These are phyloP conservation scores for Colletotrichum sp. DNA, from an alignment of 2,329 filamentous ascomycete genomes.

Conservation along the genomic window DNA sequence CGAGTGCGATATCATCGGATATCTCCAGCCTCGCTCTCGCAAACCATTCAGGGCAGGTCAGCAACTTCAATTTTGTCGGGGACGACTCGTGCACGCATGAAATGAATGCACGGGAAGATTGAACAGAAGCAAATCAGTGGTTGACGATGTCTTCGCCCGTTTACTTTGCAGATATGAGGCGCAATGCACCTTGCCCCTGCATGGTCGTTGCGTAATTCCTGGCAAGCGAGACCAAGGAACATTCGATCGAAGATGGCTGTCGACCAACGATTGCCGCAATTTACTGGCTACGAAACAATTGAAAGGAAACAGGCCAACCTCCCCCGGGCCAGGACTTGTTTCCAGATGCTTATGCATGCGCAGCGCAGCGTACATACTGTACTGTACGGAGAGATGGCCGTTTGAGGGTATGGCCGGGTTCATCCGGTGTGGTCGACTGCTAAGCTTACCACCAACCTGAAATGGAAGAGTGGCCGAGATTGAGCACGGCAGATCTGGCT, in stretches of 20 bases:
- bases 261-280: neutral
- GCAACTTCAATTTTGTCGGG: neutral
- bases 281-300: neutral
- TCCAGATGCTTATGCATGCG: neutral
- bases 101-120: neutral
- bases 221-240: neutral
- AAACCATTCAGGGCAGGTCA: neutral
- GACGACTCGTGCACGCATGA: neutral
- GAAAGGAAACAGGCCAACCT: neutral
- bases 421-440: slow-evolving; percentile 10
- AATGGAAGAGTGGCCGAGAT: slow-evolving; percentile 20
- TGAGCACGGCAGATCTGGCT: slow-evolving; percentile 15
- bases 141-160: neutral
- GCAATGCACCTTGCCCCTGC: neutral
- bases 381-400: neutral
- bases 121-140: neutral
- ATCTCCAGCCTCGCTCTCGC: neutral
- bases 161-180: neutral
- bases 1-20: neutral
- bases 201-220: neutral
- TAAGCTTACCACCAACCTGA: slow-evolving; percentile 19
- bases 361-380: neutral
- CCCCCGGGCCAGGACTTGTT: neutral
- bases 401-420: slow-evolving; percentile 5
- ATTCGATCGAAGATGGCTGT: neutral